Conservation (phyloP, 108 stramenopile genomes). For the Pseudonitzschia multistriata region DNA sequence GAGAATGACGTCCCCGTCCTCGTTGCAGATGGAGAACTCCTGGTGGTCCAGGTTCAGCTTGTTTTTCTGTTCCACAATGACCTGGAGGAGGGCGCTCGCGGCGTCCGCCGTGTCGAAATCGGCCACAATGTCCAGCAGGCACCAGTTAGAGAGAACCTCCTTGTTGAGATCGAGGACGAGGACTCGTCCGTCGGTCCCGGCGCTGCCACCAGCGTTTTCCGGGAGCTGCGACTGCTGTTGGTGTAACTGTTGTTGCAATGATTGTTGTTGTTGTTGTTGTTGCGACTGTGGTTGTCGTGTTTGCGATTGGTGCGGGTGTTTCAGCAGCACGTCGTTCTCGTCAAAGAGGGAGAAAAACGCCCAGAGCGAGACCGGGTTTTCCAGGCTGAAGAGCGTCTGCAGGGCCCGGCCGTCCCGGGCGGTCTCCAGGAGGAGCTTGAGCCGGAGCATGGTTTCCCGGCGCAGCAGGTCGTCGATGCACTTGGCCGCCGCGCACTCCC, state of each 20-base stretch:
- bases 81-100: conserved; percentile 15
- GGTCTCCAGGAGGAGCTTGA: conserved; percentile 9
- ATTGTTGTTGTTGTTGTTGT: no score
- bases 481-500: conserved; percentile 4
- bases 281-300: no score
- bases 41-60: conserved; percentile 1
- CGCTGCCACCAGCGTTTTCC: background rate
- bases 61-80: conserved; percentile 10
- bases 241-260: background rate
- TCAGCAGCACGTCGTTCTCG: background rate
- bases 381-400: conserved; percentile 9
- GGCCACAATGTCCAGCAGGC: conserved; percentile 17
- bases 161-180: conserved; percentile 18
- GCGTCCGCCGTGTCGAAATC: conserved; percentile 19
- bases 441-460: background rate
- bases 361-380: conserved; percentile 6
- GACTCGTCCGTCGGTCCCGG: background rate
- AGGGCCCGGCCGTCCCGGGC: conserved; percentile 16
- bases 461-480: background rate
- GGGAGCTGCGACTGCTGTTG: no score
- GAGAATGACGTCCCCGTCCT: conserved; percentile 5
- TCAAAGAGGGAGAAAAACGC: conserved; percentile 16
- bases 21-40: background rate
- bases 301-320: background rate
- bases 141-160: conserved; percentile 9